Evolutionary conservation across 768 basidiomycete genomes (phyloP).

Genomic region (Nevesoporus exiguus): DNA sequence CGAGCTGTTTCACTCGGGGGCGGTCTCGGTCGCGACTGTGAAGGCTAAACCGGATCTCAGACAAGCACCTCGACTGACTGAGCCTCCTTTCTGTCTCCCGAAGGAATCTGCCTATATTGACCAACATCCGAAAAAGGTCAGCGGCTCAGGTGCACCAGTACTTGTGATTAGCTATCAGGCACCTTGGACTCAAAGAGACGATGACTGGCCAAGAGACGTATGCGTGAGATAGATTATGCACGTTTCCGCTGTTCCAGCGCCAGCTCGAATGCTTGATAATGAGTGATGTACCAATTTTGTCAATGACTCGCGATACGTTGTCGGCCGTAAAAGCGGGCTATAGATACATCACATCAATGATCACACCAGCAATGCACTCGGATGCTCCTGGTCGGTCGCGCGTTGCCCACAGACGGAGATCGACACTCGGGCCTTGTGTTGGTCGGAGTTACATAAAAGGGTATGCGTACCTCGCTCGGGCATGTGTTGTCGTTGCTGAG

Average conservation of each 20-base stretch:
- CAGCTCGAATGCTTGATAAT: background rate
- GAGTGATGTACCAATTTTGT: background rate
- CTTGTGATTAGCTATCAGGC: background rate
- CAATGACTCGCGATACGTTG: background rate
- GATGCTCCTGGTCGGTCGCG: background rate
- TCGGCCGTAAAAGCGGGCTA: background rate
- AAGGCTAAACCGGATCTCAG: background rate
- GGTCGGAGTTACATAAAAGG: constrained; percentile 10
- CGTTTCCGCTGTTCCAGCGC: constrained; percentile 2
- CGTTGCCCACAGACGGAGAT: background rate
- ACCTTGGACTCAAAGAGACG: background rate
- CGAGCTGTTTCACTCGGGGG: background rate
- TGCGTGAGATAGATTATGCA: background rate
- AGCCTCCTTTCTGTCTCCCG: constrained; percentile 23
- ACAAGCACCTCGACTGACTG: background rate
- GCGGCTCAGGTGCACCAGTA: constrained; percentile 3
- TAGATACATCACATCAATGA: no score
- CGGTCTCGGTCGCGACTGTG: background rate
- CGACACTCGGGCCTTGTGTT: background rate
- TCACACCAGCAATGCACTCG: no score
- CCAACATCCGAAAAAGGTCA: no score
- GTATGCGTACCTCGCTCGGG: background rate
- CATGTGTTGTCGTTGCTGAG: background rate
- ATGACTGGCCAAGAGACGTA: background rate
- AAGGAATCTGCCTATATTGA: constrained; percentile 20